phyloP scores from a whole-genome alignment of 192 early-diverging fungal genomes.

The Rhizophagus prolifer region DNA sequence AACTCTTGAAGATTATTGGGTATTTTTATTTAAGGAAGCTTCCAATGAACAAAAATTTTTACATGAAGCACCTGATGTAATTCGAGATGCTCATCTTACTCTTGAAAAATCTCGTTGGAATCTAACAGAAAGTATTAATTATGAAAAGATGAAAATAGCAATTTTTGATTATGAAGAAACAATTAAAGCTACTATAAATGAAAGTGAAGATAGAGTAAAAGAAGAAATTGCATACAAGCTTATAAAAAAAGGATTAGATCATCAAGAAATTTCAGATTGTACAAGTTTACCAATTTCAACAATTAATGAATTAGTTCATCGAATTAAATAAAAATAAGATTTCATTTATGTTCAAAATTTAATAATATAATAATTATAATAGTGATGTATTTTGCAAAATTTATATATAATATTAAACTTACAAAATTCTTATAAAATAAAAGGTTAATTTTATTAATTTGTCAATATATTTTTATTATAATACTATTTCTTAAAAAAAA shows the following conservation, averaged over 20 bases:
- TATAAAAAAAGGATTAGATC: neutral
- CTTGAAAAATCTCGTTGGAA: neutral
- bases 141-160: slow-evolving; percentile 5
- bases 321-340: no score
- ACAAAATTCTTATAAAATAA: no score
- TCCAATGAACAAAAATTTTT: neutral
- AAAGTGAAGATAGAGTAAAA: neutral
- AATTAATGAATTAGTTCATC: slow-evolving; percentile 2
- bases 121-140: neutral
- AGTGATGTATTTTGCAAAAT: no score
- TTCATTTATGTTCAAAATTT: no score
- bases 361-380: no score
- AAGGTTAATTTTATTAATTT: no score
- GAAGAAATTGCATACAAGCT: neutral
- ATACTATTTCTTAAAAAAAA: no score
- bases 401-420: no score
- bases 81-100: neutral
- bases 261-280: no score
- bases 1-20: slow-evolving; percentile 3
- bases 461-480: no score
- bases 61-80: neutral
- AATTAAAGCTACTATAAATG: neutral
- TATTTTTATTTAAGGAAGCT: no score
- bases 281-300: neutral
- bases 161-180: neutral